Percentiles rank a stretch among this genome's conserved stretches.
phyloP scores from a whole-genome alignment of 23 red algal species.

The Pyropia yezoensis region DNA sequence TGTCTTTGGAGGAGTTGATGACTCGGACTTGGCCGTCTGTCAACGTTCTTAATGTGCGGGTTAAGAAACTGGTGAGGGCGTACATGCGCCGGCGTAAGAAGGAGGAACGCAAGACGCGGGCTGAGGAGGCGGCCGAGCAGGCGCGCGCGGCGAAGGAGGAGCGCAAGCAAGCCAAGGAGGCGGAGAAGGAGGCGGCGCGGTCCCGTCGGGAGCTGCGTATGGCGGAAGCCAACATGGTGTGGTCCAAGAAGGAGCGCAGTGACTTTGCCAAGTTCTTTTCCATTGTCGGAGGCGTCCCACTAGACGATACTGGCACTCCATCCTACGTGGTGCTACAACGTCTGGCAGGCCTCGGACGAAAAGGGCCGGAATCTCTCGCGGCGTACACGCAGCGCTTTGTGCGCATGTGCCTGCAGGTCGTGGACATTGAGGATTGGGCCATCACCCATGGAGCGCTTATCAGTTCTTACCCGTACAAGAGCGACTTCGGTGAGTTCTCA shows the following conservation, averaged over 20 bases:
- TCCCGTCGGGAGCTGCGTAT: conserved; percentile 11
- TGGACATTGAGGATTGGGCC: conserved; percentile 14
- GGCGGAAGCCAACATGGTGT: conserved; percentile 7
- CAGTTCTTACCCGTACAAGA: background rate
- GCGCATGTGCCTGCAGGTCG: conserved; percentile 21
- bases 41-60: conserved; percentile 24
- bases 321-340: conserved; percentile 8
- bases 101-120: conserved; percentile 4
- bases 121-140: conserved; percentile 26
- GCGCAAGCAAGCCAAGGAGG: conserved; percentile 3
- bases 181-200: conserved; percentile 8
- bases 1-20: conserved; percentile 5
- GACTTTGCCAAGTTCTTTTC: conserved; percentile 50
- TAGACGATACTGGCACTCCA: conserved; percentile 5
- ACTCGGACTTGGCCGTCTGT: conserved; percentile 26
- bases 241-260: conserved; percentile 51
- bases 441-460: background rate
- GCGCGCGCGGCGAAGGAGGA: conserved; percentile 8
- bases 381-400: conserved; percentile 13
- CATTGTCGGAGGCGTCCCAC: conserved; percentile 22
- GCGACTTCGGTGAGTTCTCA: conserved; percentile 4
- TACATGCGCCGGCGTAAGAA: conserved; percentile 27
- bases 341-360: conserved; percentile 19
- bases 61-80: conserved; percentile 46
- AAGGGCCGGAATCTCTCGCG: conserved; percentile 16